Evolutionary conservation across 202 grass and related monocot genomes (phyloP).

Genomic region (Elaeis oleifera): DNA sequence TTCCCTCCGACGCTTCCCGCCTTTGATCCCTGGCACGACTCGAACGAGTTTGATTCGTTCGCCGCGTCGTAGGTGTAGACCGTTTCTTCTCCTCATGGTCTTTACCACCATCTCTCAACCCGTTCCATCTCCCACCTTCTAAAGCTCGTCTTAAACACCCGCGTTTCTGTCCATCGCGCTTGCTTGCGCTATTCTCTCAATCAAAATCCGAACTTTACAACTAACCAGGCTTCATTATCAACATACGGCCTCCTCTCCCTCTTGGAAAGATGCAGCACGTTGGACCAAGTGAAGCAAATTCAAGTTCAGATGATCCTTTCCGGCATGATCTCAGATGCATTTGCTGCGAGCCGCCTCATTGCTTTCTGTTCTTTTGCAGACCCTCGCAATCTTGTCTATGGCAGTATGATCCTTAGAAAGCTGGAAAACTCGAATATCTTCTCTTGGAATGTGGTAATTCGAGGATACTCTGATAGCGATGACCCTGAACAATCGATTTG

Average conservation of each 20-base stretch:
- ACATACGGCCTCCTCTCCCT: slow-evolving; percentile 9
- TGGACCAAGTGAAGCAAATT: slow-evolving; percentile 13
- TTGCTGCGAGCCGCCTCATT: slow-evolving; percentile 12
- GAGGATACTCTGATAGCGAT: not conserved
- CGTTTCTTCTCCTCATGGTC: too few relatives aligned
- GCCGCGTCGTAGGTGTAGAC: too few relatives aligned
- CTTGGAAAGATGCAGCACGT: slow-evolving; percentile 1
- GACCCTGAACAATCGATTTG: not conserved
- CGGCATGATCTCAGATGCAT: slow-evolving; percentile 2
- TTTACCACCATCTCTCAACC: too few relatives aligned
- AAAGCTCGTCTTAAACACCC: too few relatives aligned
- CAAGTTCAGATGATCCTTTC: slow-evolving; percentile 13
- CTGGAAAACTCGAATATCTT: not conserved
- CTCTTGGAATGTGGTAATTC: slow-evolving; percentile 12
- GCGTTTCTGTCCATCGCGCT: too few relatives aligned
- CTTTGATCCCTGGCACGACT: too few relatives aligned
- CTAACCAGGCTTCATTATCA: not conserved
- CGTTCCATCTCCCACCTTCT: too few relatives aligned
- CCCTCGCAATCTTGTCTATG: not conserved
- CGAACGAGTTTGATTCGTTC: too few relatives aligned
- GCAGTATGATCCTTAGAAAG: not conserved
- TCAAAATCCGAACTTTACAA: not conserved
- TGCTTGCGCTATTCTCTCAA: too few relatives aligned
- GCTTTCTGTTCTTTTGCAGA: not conserved
- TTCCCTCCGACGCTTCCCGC: too few relatives aligned